Evolutionary conservation across 805 yeast genomes (phyloP), one percentile per base, ranked within the genome.

Genomic region (Candida montana): DNA sequence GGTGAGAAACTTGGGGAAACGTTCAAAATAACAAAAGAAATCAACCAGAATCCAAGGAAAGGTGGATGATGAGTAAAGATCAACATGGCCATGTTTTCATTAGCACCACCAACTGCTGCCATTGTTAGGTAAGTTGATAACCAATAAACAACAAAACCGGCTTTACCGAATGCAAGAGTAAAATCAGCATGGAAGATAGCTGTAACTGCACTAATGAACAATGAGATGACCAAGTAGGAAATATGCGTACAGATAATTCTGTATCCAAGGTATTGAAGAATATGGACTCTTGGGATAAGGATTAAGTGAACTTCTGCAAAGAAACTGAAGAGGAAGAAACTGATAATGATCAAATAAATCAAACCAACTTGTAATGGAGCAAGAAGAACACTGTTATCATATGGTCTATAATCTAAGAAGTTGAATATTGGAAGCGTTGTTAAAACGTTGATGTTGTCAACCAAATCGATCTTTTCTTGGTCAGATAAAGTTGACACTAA

Each of bases 341-440:
- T 77, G 42, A 83, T 58, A 56, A 85, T 78, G 52, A 85, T 72
- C 56, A 83, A 66, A 56, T 78, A 84, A 58, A 85, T 81, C 48
- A 83, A 69, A 39, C 93, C 93, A 45, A 84, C 81, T 58, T 83
- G 91, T 5, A 78, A 59, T 5, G 90, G 88, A 1, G 89, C 89
- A 33, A 71, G 50, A 12, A 79, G 55, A 5, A 75, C 77, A 3
- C 74, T 65, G 50, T 76, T 64, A 1, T 60, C 59, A 39, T 64
- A 67, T 2, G 85, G 84, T n/a, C 68, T 64, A 37, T 67, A 59
- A 53, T 83, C 88, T 3, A 53, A 33, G 31, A 49, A 58, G 1
- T 47, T 24, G 41, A 75, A 64, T 1, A 44, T 46, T 13, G 72
- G 61, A n/a, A 68, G 69, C 24, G 68, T 52, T 9, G 66, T 36